These are phyloP conservation scores for Aspergillus pseudotamarii DNA, from an alignment of 2,329 filamentous ascomycete species.

Conservation along the genomic window DNA sequence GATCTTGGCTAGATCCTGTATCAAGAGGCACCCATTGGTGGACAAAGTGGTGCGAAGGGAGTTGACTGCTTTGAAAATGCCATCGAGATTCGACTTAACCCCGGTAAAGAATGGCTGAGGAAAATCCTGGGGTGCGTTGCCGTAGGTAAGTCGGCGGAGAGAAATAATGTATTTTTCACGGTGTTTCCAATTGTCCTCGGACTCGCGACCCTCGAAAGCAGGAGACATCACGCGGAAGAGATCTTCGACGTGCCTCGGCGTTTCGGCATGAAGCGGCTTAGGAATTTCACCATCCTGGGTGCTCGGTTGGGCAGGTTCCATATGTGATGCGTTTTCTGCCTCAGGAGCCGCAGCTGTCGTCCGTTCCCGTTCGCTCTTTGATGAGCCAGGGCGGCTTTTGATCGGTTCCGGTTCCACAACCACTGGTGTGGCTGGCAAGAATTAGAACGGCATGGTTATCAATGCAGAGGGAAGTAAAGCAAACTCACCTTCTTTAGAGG, in stretches of 20 bases:
- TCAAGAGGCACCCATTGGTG: constrained; percentile 78
- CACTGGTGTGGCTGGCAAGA: constrained; percentile 18
- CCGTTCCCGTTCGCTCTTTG: constrained; percentile 25
- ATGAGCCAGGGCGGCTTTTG: constrained; percentile 21
- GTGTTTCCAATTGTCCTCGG: constrained; percentile 87
- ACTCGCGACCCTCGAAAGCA: constrained; percentile 84
- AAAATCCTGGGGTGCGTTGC: constrained; percentile 81
- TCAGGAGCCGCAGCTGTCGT: background rate
- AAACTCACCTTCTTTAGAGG: background rate
- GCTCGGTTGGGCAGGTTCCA: constrained; percentile 17
- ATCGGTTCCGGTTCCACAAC: constrained; percentile 27
- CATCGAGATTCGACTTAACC: constrained; percentile 77
- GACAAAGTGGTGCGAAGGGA: constrained; percentile 88
- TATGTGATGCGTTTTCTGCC: constrained; percentile 38
- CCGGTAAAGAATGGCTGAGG: constrained; percentile 68
- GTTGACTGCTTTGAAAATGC: constrained; percentile 80
- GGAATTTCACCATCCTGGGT: constrained; percentile 67
- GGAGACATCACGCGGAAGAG: constrained; percentile 78
- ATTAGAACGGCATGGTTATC: background rate
- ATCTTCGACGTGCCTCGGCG: constrained; percentile 84
- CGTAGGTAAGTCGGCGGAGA: constrained; percentile 75
- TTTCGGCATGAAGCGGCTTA: constrained; percentile 82
- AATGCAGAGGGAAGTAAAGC: background rate
- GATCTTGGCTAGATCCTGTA: constrained; percentile 80
- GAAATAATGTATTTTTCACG: constrained; percentile 80